Evolutionary conservation across 352 stramenopile genomes (phyloP), one percentile per base, ranked within the genome.

Genomic region (Pythium rishiriense): DNA sequence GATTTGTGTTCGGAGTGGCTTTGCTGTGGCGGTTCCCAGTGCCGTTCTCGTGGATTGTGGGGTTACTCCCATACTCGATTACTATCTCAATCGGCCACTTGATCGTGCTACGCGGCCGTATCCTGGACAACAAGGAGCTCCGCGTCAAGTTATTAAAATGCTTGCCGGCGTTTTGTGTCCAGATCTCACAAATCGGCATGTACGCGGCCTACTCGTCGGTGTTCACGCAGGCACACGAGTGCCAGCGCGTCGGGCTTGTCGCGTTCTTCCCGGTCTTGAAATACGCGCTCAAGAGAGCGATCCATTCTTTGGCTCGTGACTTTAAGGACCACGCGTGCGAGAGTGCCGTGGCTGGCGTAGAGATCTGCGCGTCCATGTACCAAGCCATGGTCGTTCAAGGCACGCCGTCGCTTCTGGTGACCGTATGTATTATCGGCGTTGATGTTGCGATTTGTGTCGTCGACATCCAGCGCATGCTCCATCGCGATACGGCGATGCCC

Each of bases 361-460:
- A 54, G 47, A 54, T 54, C 19, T 54, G 24, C 6, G 47, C 47
- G 47, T 54, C 47, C 24, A 54, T 45, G 29, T 70, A 66, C 37
- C 64, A 66, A 21, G 55, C 57, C 14, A 66, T 57, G 28, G 54
- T 70, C 55, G 66, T 66, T 56, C 64, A 70, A 33, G 54, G 25
- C n/a, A 21, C 52, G 15, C 64, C 64, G 14, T 62, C 64, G 5
- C 14, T n/a, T 11, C 17, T 43, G 15, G 54, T 43, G 6, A 45
- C 21, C 35, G 54, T 17, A 0, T 35, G 48, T 12, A 62, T 62
- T 24, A 52, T 62, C 11, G 54, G 24, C 10, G 15, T 62, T 26
- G 54, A 62, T 22, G 25, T 62, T 9, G 21, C 29, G 17, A 35
- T 42, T 21, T 42, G 54, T 10, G n/a, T 62, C 39, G 22, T 62